phyloP scores from a whole-genome alignment of 2,329 filamentous ascomycete species.

The Phialophora verrucosa region DNA sequence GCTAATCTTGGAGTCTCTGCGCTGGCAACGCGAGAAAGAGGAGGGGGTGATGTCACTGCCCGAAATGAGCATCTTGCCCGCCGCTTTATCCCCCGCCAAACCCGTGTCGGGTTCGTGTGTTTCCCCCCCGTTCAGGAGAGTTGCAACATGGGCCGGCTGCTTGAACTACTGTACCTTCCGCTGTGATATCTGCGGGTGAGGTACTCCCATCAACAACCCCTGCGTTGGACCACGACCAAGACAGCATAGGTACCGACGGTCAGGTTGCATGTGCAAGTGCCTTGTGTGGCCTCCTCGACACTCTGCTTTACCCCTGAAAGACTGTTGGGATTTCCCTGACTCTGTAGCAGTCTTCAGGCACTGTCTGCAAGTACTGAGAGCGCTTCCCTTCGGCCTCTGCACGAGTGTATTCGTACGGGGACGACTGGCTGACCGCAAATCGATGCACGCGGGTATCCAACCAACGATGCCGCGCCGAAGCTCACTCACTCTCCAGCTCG shows the following conservation, averaged over 20 bases:
- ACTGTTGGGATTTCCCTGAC: background rate
- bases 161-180: conserved; percentile 17
- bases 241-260: background rate
- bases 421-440: conserved; percentile 8
- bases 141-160: conserved; percentile 1
- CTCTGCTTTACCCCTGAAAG: background rate
- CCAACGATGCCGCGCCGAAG: conserved; percentile 11
- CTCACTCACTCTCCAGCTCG: background rate
- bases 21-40: conserved; percentile 16
- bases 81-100: conserved; percentile 15
- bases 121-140: conserved; percentile 5
- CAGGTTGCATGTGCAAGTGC: conserved; percentile 1
- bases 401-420: background rate
- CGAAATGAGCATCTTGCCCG: background rate
- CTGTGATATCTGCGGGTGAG: conserved; percentile 20
- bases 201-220: conserved; percentile 16
- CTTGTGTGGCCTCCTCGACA: background rate
- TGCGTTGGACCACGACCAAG: conserved; percentile 21
- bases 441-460: conserved; percentile 20
- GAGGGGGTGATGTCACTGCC: conserved; percentile 8
- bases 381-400: background rate
- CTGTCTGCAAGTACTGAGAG: background rate
- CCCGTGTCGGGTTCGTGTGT: background rate
- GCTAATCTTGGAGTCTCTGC: conserved; percentile 5
- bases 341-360: background rate